Conservation (phyloP, 208 protist species). For the Wallacemonas sp. region DNA sequence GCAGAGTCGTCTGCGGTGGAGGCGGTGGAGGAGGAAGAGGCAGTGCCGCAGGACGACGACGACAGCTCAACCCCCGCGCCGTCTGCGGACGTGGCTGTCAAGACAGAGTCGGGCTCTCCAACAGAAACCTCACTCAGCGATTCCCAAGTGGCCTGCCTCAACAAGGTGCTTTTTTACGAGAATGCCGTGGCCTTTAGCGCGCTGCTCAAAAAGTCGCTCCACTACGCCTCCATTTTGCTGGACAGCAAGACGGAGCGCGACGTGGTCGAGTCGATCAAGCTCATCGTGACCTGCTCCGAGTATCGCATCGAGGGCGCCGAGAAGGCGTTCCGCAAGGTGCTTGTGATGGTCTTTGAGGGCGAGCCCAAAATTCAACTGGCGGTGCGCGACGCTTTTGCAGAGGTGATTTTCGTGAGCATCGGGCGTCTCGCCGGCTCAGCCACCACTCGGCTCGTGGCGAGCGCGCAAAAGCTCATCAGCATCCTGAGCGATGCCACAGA, state of each 20-base stretch:
- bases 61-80: background rate
- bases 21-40: slow-evolving; percentile 21
- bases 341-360: slow-evolving; percentile 88
- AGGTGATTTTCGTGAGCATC: slow-evolving; percentile 84
- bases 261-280: slow-evolving; percentile 86
- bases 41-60: background rate
- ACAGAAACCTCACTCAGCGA: slow-evolving; percentile 34
- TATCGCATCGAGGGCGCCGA: slow-evolving; percentile 73
- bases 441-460: slow-evolving; percentile 59
- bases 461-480: slow-evolving; percentile 78
- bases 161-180: slow-evolving; percentile 78
- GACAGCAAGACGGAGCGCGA: slow-evolving; percentile 88
- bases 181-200: slow-evolving; percentile 69
- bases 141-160: slow-evolving; percentile 55
- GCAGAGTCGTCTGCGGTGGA: slow-evolving; percentile 29
- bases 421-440: slow-evolving; percentile 54
- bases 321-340: slow-evolving; percentile 69
- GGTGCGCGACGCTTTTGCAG: slow-evolving; percentile 86
- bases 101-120: background rate
- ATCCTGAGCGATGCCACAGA: slow-evolving; percentile 71
- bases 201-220: slow-evolving; percentile 66
- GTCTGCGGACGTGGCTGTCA: background rate
- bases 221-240: slow-evolving; percentile 64
- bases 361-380: slow-evolving; percentile 90
- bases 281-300: slow-evolving; percentile 82